A percentile compares a stretch with the other conserved stretches of the same genome.
Conservation (phyloP, 768 basidiomycete genomes). For the Leccinum boreale region DNA sequence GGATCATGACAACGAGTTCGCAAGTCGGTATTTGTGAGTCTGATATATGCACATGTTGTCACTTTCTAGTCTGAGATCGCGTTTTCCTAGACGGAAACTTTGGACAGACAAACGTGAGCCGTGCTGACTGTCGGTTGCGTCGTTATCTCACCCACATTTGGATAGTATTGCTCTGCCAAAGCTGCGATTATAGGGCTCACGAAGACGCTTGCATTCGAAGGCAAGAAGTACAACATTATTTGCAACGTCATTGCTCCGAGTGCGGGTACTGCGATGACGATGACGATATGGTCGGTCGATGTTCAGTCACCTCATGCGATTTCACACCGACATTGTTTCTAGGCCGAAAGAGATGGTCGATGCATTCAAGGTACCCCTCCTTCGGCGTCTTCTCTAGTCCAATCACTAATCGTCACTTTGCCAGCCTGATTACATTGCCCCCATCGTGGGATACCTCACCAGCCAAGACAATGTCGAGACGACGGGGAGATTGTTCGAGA, state of each 20-base stretch:
- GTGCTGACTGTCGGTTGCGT: not conserved
- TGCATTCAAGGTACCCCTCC: constrained; percentile 67
- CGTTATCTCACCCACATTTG: not conserved
- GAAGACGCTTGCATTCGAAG: constrained; percentile 88
- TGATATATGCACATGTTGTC: not conserved
- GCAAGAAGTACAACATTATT: constrained; percentile 85
- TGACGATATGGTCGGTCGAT: constrained; percentile 61
- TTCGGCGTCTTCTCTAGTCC: not conserved
- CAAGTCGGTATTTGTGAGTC: constrained; percentile 87
- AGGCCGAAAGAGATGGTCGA: constrained; percentile 86
- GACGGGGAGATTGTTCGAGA: constrained; percentile 78
- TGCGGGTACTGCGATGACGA: constrained; percentile 91
- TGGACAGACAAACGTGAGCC: constrained; percentile 81
- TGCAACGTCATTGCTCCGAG: constrained; percentile 86
- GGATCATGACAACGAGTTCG: constrained; percentile 92
- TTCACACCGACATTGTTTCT: not conserved
- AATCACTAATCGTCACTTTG: not conserved
- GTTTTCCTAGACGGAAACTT: constrained; percentile 79
- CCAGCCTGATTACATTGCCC: constrained; percentile 89
- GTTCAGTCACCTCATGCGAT: not conserved
- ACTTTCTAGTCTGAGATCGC: not conserved
- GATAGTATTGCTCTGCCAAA: constrained; percentile 87
- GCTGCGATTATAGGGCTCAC: constrained; percentile 89
- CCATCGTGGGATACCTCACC: constrained; percentile 86
- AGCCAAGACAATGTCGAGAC: constrained; percentile 77